phyloP scores from a whole-genome alignment of 768 basidiomycete genomes.

The Russula sp. region DNA sequence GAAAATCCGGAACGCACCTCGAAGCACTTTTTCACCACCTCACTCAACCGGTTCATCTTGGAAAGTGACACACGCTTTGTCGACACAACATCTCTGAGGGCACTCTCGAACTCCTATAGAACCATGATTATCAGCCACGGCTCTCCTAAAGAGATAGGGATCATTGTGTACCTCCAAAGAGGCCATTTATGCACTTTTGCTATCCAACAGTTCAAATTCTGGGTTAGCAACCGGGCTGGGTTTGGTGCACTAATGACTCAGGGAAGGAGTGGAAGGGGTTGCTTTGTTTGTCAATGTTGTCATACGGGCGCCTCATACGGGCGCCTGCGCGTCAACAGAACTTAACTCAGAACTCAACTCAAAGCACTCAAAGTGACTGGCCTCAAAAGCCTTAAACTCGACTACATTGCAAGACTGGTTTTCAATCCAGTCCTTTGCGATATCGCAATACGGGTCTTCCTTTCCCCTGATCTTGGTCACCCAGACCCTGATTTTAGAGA shows the following conservation, averaged over 20 bases:
- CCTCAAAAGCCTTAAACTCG: background rate
- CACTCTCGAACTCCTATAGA: slow-evolving; percentile 67
- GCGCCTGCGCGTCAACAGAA: background rate
- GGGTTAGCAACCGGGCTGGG: background rate
- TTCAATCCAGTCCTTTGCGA: background rate
- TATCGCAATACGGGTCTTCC: background rate
- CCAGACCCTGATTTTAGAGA: background rate
- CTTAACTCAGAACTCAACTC: background rate
- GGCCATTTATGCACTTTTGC: slow-evolving; percentile 19
- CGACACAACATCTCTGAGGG: slow-evolving; percentile 74
- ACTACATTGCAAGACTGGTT: background rate
- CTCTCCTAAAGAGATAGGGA: background rate
- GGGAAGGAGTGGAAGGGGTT: background rate
- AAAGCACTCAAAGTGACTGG: no score
- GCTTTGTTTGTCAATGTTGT: slow-evolving; percentile 14
- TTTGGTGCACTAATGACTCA: background rate
- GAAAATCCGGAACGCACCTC: slow-evolving; percentile 42
- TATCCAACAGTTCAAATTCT: background rate
- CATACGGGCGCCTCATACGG: background rate
- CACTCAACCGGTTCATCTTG: slow-evolving; percentile 72
- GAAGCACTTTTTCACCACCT: slow-evolving; percentile 69
- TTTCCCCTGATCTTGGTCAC: background rate
- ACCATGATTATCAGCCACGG: background rate
- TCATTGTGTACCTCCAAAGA: slow-evolving; percentile 21
- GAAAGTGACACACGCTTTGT: slow-evolving; percentile 82